These are phyloP conservation scores for Fusarium sp. DNA, from an alignment of 2,329 filamentous ascomycete species.

Conservation along the genomic window DNA sequence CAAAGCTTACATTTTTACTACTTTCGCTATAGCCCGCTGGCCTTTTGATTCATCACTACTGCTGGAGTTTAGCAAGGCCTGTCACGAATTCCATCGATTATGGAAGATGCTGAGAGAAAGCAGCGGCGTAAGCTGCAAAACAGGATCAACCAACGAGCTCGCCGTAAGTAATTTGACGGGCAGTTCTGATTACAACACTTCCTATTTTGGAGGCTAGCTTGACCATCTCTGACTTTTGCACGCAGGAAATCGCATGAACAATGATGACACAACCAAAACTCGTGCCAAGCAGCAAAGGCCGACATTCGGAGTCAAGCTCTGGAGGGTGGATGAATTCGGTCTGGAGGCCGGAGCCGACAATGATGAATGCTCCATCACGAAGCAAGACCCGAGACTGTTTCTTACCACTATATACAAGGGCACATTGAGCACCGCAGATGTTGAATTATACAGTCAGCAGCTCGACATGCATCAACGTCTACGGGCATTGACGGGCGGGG, in stretches of 20 bases:
- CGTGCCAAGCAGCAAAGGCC: background rate
- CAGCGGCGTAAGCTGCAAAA: slow-evolving; percentile 10
- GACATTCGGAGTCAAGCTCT: slow-evolving; percentile 5
- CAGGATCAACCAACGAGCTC: slow-evolving; percentile 12
- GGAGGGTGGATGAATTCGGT: slow-evolving; percentile 2
- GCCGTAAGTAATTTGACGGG: background rate
- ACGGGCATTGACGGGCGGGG: too few species aligned
- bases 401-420: background rate
- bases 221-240: background rate
- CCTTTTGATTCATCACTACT: rapidly evolving
- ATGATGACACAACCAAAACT: background rate
- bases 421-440: background rate
- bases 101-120: background rate
- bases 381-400: background rate
- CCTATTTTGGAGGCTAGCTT: background rate
- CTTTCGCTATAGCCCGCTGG: background rate
- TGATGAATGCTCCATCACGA: too few species aligned
- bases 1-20: slow-evolving; percentile 6
- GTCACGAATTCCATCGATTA: too few species aligned
- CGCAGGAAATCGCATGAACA: background rate
- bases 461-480: background rate
- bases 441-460: slow-evolving; percentile 9
- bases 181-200: background rate
- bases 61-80: too few species aligned
- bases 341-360: background rate